These are phyloP conservation scores for Dichomitus squalens DNA, from an alignment of 1,284 basidiomycete species.

Conservation along the genomic window DNA sequence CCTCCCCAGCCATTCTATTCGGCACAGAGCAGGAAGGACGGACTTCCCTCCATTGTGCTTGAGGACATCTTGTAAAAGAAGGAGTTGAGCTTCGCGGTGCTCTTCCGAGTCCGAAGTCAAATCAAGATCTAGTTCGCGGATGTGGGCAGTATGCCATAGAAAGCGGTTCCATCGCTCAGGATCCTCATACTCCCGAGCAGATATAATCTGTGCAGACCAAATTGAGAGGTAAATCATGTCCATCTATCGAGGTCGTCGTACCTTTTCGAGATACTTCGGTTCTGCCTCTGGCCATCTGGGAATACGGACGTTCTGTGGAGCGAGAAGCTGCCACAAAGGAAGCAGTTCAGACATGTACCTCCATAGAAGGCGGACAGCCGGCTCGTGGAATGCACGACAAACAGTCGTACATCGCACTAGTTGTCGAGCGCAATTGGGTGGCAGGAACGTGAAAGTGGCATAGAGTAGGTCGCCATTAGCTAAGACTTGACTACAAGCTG, in stretches of 20 bases:
- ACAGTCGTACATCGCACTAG: too few relatives aligned
- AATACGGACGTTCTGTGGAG: too few relatives aligned
- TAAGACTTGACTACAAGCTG: too few relatives aligned
- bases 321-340: not conserved
- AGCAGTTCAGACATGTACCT: not conserved
- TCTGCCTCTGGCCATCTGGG: too few relatives aligned
- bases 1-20: too few relatives aligned
- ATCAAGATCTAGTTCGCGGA: not conserved
- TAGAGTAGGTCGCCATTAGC: too few relatives aligned
- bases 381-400: not conserved
- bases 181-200: not conserved
- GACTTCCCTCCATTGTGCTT: not conserved
- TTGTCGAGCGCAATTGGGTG: too few relatives aligned
- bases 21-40: not conserved
- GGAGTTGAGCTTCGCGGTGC: not conserved
- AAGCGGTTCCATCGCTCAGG: not conserved
- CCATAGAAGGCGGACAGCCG: not conserved
- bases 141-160: not conserved
- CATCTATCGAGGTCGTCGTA: too few relatives aligned
- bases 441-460: too few relatives aligned
- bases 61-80: not conserved
- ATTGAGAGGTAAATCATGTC: too few relatives aligned
- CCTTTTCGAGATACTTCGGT: too few relatives aligned
- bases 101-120: not conserved
- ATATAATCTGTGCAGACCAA: too few relatives aligned